Evolutionary conservation across 305 asterid species (phyloP).

Genomic region (Rubia tinctorum): DNA sequence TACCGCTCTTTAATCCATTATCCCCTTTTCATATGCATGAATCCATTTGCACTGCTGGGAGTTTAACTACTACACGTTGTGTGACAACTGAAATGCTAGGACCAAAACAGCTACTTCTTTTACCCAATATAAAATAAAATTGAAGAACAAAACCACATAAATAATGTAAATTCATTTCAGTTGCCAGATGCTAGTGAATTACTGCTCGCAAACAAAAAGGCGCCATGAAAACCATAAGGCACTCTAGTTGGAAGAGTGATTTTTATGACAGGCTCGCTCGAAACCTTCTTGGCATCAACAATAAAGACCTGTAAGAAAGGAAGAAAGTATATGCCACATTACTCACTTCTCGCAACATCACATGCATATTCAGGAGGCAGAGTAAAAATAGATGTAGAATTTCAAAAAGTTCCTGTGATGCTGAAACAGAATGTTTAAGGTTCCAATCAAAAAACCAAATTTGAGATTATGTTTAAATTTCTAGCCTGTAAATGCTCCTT

Average conservation of each 20-base stretch:
- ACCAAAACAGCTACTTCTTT: neutral
- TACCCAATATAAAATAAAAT: neutral
- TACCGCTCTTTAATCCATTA: too few species aligned
- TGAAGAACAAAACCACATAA: neutral
- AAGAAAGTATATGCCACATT: neutral
- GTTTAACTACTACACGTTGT: too few species aligned
- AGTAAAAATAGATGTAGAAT: neutral
- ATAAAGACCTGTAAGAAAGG: constrained; percentile 28
- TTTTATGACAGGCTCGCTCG: constrained; percentile 32
- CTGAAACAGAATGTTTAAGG: neutral
- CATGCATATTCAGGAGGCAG: neutral
- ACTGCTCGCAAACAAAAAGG: constrained; percentile 12
- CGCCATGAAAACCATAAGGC: constrained; percentile 48
- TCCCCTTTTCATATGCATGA: too few species aligned
- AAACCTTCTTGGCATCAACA: constrained; percentile 35
- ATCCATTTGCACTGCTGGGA: too few species aligned
- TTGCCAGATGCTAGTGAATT: neutral
- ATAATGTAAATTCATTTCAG: neutral
- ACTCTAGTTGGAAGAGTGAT: constrained; percentile 36
- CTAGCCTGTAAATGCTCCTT: neutral
- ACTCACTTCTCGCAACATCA: neutral
- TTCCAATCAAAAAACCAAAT: too few species aligned
- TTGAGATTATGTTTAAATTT: too few species aligned
- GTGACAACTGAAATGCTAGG: too few species aligned
- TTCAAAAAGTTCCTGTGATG: neutral